Conservation (phyloP, 805 yeast genomes). For the Spathaspora boniae region DNA sequence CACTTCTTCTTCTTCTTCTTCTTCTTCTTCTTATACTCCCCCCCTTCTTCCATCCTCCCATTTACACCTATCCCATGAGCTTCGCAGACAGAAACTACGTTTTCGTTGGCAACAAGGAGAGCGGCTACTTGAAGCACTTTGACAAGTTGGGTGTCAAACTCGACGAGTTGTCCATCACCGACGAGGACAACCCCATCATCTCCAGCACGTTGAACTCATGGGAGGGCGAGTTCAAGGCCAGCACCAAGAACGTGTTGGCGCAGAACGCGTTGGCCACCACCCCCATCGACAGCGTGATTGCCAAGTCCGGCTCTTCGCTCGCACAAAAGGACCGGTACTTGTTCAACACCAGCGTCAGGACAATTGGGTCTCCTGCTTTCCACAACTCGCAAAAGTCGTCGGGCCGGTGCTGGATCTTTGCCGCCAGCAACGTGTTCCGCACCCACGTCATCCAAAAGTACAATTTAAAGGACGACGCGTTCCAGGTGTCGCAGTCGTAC, state of each 20-base stretch:
- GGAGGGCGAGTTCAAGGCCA: slow-evolving; percentile 43
- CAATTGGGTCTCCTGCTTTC: slow-evolving; percentile 33
- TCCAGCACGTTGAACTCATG: slow-evolving; percentile 35
- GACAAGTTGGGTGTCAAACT: neutral
- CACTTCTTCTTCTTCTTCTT: neutral
- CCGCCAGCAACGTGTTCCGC: slow-evolving; percentile 72
- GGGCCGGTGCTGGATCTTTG: slow-evolving; percentile 90
- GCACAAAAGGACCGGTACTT: slow-evolving; percentile 28
- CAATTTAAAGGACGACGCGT: slow-evolving; percentile 48
- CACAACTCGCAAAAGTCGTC: slow-evolving; percentile 62
- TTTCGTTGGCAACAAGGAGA: neutral
- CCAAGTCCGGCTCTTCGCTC: slow-evolving; percentile 23
- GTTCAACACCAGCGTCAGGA: slow-evolving; percentile 34
- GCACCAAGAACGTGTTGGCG: slow-evolving; percentile 50
- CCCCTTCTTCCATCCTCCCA: neutral
- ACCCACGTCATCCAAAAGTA: slow-evolving; percentile 57
- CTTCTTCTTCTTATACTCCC: neutral
- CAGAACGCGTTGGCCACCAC: slow-evolving; percentile 52
- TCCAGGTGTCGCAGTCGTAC: slow-evolving; percentile 76
- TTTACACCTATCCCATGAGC: neutral
- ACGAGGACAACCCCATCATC: slow-evolving; percentile 24
- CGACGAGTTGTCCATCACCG: too few relatives aligned
- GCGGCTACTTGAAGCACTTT: too few relatives aligned
- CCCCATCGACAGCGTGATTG: slow-evolving; percentile 41
- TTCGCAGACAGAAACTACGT: too few relatives aligned